These are phyloP conservation scores for Saprolegnia diclina DNA, from an alignment of 352 stramenopile genomes.

Conservation along the genomic window DNA sequence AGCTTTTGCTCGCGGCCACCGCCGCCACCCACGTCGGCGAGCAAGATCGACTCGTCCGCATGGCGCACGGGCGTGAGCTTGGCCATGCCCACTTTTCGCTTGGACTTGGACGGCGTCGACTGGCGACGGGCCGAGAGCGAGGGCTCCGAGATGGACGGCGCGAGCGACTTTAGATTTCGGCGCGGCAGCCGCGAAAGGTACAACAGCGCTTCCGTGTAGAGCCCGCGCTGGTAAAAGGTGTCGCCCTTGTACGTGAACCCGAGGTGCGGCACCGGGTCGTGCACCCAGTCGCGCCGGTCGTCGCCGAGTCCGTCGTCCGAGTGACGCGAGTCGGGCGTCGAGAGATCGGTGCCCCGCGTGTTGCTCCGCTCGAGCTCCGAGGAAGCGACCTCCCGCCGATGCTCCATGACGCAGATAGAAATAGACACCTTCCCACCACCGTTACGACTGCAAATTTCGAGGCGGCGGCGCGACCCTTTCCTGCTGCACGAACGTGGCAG, in stretches of 20 bases:
- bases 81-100: neutral
- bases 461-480: too few species aligned
- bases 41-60: neutral
- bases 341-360: neutral
- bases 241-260: slow-evolving; percentile 66
- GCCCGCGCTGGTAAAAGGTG: slow-evolving; percentile 60
- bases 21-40: neutral
- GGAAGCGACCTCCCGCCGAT: neutral
- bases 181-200: slow-evolving; percentile 65
- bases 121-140: neutral
- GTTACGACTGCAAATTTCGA: too few species aligned
- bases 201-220: slow-evolving; percentile 57
- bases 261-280: slow-evolving; percentile 38
- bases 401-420: neutral
- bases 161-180: slow-evolving; percentile 31
- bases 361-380: neutral
- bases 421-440: neutral
- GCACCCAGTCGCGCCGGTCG: neutral
- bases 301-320: slow-evolving; percentile 9
- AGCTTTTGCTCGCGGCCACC: slow-evolving; percentile 29
- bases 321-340: neutral
- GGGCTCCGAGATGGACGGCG: neutral
- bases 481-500: too few species aligned
- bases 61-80: slow-evolving; percentile 2
- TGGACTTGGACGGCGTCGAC: slow-evolving; percentile 2